These are phyloP conservation scores for Trichaptum fuscoviolaceum DNA, from an alignment of 768 basidiomycete genomes.

Conservation along the genomic window DNA sequence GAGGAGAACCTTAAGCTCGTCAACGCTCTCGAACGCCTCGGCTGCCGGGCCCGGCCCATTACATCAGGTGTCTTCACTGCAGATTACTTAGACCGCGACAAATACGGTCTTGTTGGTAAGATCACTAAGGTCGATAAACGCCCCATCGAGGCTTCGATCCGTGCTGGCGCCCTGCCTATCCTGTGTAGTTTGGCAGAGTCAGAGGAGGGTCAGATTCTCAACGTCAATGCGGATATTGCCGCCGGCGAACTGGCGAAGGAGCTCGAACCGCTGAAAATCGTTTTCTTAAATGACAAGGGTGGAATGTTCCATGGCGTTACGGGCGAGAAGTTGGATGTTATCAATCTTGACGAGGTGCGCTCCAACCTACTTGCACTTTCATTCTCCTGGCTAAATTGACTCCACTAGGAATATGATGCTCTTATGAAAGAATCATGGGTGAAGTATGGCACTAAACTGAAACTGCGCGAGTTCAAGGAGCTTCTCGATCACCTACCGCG, in stretches of 20 bases:
- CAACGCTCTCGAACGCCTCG: slow-evolving; percentile 85
- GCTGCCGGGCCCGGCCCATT: slow-evolving; percentile 95
- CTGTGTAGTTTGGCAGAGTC: slow-evolving; percentile 93
- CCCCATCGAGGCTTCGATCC: slow-evolving; percentile 93
- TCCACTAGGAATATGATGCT: slow-evolving; percentile 79
- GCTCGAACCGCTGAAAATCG: slow-evolving; percentile 97
- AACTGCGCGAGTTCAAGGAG: slow-evolving; percentile 98
- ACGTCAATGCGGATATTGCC: slow-evolving; percentile 98
- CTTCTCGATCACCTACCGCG: slow-evolving; percentile 97
- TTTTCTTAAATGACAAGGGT: slow-evolving; percentile 97
- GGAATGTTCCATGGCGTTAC: slow-evolving; percentile 97
- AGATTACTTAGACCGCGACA: slow-evolving; percentile 90
- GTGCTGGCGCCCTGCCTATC: slow-evolving; percentile 94
- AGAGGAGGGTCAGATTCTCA: slow-evolving; percentile 94
- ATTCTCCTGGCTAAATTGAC: neutral
- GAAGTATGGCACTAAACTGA: slow-evolving; percentile 98
- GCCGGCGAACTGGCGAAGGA: slow-evolving; percentile 98
- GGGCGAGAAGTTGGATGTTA: slow-evolving; percentile 91
- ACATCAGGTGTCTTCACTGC: slow-evolving; percentile 98
- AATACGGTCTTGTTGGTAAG: slow-evolving; percentile 94
- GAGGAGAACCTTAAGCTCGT: slow-evolving; percentile 97
- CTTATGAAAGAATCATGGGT: slow-evolving; percentile 99
- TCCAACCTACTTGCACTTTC: neutral
- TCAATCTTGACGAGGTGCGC: slow-evolving; percentile 92
- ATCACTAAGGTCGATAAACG: slow-evolving; percentile 94